Conservation (phyloP, 1,139 yeast genomes). For the Schwanniomyces etchellsii region DNA sequence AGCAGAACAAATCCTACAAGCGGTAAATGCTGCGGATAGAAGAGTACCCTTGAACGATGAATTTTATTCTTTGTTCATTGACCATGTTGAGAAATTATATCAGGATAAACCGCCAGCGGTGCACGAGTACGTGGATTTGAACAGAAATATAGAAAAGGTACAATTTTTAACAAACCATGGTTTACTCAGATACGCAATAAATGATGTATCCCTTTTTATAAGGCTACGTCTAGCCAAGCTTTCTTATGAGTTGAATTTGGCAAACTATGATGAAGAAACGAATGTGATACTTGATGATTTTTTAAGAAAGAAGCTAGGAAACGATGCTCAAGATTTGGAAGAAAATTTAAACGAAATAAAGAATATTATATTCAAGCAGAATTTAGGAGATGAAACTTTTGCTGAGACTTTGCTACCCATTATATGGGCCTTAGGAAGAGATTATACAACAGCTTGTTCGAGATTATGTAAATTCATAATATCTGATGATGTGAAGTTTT, state of each 20-base stretch:
- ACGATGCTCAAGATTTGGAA: conserved; percentile 1
- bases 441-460: conserved; percentile 6
- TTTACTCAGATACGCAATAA: conserved; percentile 4
- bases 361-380: conserved; percentile 15
- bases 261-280: conserved; percentile 5
- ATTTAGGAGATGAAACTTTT: conserved; percentile 20
- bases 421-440: conserved; percentile 9
- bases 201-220: conserved; percentile 7
- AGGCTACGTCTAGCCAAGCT: conserved; percentile 16
- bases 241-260: conserved; percentile 19
- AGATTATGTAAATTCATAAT: conserved; percentile 13
- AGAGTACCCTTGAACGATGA: conserved; percentile 19
- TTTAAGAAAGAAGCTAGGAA: conserved; percentile 1
- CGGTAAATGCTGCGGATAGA: conserved; percentile 21
- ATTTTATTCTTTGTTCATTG: conserved; percentile 16
- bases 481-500: conserved; percentile 19
- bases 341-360: conserved; percentile 10
- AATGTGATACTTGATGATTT: background rate
- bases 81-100: conserved; percentile 26
- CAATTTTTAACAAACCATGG: conserved; percentile 14
- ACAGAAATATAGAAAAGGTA: conserved; percentile 25
- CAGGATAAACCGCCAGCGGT: conserved; percentile 22
- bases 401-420: conserved; percentile 14
- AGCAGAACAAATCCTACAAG: background rate
- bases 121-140: conserved; percentile 31